A percentile compares a stretch with the other conserved stretches of the same genome.
phyloP scores from a whole-genome alignment of 78 protist genomes.

The Dictyostelium intermedium region DNA sequence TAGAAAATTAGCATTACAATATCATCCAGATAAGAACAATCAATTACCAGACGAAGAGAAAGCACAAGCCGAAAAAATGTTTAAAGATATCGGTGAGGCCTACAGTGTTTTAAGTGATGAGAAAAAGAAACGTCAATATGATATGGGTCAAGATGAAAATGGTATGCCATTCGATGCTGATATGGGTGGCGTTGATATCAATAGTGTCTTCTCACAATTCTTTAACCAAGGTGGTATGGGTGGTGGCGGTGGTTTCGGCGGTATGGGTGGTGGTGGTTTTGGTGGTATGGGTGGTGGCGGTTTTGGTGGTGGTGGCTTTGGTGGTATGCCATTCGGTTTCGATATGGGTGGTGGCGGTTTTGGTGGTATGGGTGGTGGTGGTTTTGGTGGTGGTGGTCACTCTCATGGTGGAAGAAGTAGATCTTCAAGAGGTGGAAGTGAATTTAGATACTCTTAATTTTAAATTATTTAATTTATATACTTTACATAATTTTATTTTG shows the following conservation, averaged over 20 bases:
- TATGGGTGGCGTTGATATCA: slow-evolving; percentile 38
- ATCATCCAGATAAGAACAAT: slow-evolving; percentile 86
- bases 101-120: slow-evolving; percentile 81
- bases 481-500: not conserved
- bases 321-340: slow-evolving; percentile 19
- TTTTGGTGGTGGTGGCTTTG: slow-evolving; percentile 54
- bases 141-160: slow-evolving; percentile 74
- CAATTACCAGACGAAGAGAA: slow-evolving; percentile 56
- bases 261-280: slow-evolving; percentile 23
- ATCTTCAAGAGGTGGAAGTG: not conserved
- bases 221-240: slow-evolving; percentile 69
- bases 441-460: not conserved
- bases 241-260: slow-evolving; percentile 67
- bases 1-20: slow-evolving; percentile 85
- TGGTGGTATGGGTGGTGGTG: slow-evolving; percentile 15
- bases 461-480: not conserved
- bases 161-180: slow-evolving; percentile 65
- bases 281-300: slow-evolving; percentile 67
- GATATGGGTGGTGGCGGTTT: slow-evolving; percentile 36
- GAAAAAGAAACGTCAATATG: slow-evolving; percentile 80
- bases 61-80: slow-evolving; percentile 70
- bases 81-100: slow-evolving; percentile 88
- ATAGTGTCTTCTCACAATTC: slow-evolving; percentile 48
- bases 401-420: not conserved
- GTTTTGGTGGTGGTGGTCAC: not conserved